Percentiles rank a stretch among this genome's conserved stretches.
phyloP scores from a whole-genome alignment of 2,329 filamentous ascomycete genomes.

The Aspergillus niger region DNA sequence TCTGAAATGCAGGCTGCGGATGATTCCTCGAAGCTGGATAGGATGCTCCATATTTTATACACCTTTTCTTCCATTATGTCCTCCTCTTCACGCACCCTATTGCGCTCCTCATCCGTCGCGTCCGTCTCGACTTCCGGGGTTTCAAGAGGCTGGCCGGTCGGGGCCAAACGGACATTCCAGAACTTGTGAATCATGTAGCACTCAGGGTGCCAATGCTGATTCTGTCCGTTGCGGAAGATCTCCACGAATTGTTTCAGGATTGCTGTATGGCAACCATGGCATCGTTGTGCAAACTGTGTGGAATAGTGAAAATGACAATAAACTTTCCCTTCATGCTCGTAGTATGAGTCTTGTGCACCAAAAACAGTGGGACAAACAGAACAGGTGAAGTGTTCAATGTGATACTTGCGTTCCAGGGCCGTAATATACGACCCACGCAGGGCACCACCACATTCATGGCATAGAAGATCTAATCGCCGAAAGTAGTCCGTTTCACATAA shows the following conservation, averaged over 20 bases:
- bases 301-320: constrained; percentile 99
- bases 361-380: constrained; percentile 97
- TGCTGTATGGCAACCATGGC: constrained; percentile 94
- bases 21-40: constrained; percentile 96
- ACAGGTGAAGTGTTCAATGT: constrained; percentile 98
- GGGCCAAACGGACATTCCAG: constrained; percentile 90
- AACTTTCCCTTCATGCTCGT: constrained; percentile 93
- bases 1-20: constrained; percentile 98
- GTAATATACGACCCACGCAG: constrained; percentile 97
- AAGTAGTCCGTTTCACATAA: constrained; percentile 99
- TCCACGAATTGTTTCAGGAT: constrained; percentile 99
- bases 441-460: constrained; percentile 87
- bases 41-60: constrained; percentile 95
- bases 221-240: constrained; percentile 95
- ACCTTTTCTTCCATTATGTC: constrained; percentile 98
- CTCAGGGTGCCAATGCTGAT: constrained; percentile 99
- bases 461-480: constrained; percentile 83
- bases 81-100: constrained; percentile 78
- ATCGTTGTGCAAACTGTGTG: constrained; percentile 92
- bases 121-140: constrained; percentile 52
- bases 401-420: constrained; percentile 94
- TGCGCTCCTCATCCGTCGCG: constrained; percentile 68
- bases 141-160: constrained; percentile 57
- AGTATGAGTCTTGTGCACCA: constrained; percentile 96
- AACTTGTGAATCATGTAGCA: constrained; percentile 99